Conservation (phyloP, 2,329 filamentous ascomycete species). For the Colletotrichum sp. region DNA sequence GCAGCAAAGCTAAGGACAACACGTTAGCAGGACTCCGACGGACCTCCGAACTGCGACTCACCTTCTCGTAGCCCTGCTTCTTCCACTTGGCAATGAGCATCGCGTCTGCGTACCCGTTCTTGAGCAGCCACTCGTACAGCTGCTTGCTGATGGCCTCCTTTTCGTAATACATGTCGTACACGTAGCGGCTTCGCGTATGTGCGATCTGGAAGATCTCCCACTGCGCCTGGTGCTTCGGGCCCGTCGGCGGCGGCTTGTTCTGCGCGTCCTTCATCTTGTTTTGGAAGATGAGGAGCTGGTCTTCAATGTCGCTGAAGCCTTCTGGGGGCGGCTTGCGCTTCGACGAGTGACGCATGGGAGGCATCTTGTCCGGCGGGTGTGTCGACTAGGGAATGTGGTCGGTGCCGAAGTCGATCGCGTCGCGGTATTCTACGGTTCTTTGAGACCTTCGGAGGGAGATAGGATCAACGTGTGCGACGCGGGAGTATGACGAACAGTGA, state of each 20-base stretch:
- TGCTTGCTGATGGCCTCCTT: constrained; percentile 93
- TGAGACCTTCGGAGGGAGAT: neutral
- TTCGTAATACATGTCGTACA: constrained; percentile 98
- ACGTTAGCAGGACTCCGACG: neutral
- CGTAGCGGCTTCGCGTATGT: constrained; percentile 89
- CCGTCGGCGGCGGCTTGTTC: constrained; percentile 82
- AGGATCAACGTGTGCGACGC: neutral
- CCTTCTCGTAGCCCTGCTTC: constrained; percentile 99
- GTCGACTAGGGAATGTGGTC: too few species aligned
- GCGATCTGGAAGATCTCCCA: constrained; percentile 99
- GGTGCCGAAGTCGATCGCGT: neutral
- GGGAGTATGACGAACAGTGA: neutral
- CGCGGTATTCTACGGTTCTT: neutral
- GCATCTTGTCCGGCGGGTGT: constrained; percentile 57
- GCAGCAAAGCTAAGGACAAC: constrained; percentile 75
- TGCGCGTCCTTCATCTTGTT: constrained; percentile 97
- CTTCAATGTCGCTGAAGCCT: constrained; percentile 87
- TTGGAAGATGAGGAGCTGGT: constrained; percentile 82
- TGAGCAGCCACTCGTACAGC: constrained; percentile 94
- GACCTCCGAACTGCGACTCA: constrained; percentile 32
- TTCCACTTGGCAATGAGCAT: constrained; percentile 99
- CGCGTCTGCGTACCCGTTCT: constrained; percentile 94
- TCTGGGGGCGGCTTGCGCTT: constrained; percentile 84
- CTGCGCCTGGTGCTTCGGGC: constrained; percentile 83
- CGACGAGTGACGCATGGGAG: constrained; percentile 75